Evolutionary conservation across 2,329 filamentous ascomycete genomes (phyloP).

Genomic region (Dothiorella sarmentorum): DNA sequence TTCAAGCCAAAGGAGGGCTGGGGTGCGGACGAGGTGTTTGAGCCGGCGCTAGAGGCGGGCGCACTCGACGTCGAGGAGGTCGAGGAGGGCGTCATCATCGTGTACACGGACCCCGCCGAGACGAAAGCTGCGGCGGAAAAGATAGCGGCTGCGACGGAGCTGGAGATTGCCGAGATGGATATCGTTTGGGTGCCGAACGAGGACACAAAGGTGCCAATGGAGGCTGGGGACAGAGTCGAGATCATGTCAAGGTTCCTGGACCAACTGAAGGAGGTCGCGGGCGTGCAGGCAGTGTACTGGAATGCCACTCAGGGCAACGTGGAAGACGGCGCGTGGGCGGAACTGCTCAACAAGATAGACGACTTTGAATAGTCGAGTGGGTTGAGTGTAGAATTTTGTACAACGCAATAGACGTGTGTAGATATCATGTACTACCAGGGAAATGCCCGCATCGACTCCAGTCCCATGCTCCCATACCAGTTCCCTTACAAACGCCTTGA

Average conservation of each 20-base stretch:
- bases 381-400: constrained; percentile 14
- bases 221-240: constrained; percentile 54
- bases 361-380: constrained; percentile 8
- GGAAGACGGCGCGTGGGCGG: constrained; percentile 38
- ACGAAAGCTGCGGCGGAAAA: constrained; percentile 62
- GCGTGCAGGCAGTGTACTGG: constrained; percentile 75
- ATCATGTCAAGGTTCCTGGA: constrained; percentile 59
- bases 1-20: constrained; percentile 58
- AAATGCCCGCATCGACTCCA: background rate
- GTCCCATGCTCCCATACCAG: background rate
- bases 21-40: constrained; percentile 65
- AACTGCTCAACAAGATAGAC: constrained; percentile 36
- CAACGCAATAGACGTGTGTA: background rate
- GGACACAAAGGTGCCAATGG: constrained; percentile 67
- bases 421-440: constrained; percentile 21
- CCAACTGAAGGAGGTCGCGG: constrained; percentile 61
- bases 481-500: constrained; percentile 7
- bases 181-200: constrained; percentile 83
- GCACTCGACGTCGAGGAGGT: constrained; percentile 70
- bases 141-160: constrained; percentile 59
- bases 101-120: constrained; percentile 66
- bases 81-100: constrained; percentile 64
- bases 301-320: constrained; percentile 54
- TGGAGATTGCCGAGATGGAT: constrained; percentile 70
- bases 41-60: constrained; percentile 81